These are phyloP conservation scores for Heimioporus retisporus DNA, from an alignment of 1,284 basidiomycete genomes.

Conservation along the genomic window DNA sequence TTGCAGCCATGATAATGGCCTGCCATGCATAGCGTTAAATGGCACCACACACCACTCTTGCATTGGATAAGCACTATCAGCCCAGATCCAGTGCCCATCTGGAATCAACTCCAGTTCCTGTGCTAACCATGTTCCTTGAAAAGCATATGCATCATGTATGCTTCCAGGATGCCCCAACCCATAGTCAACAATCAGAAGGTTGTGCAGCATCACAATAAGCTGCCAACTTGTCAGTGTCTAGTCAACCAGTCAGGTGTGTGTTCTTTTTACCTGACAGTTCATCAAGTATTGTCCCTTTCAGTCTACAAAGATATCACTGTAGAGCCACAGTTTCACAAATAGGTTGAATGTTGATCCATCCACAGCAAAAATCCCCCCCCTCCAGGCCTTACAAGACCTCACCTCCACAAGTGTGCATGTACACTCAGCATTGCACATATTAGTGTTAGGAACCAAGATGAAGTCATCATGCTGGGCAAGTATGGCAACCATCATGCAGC, in stretches of 20 bases:
- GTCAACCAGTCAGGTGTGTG: no score
- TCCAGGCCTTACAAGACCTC: slow-evolving; percentile 1
- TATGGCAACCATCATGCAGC: slow-evolving; percentile 8
- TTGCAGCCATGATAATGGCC: neutral
- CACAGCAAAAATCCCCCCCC: neutral
- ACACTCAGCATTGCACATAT: neutral
- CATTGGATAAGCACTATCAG: no score
- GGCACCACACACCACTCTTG: slow-evolving; percentile 1
- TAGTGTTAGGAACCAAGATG: neutral
- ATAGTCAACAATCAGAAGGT: slow-evolving; percentile 18
- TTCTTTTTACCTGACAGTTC: slow-evolving; percentile 18
- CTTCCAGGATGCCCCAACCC: slow-evolving; percentile 17
- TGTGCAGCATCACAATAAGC: slow-evolving; percentile 14
- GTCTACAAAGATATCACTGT: slow-evolving; percentile 19
- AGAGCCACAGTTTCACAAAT: slow-evolving; percentile 7
- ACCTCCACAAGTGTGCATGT: neutral
- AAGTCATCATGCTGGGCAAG: slow-evolving; percentile 9
- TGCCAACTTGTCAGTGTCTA: neutral
- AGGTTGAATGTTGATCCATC: slow-evolving; percentile 9
- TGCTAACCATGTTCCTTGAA: no score
- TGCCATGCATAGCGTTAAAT: slow-evolving; percentile 7
- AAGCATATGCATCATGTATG: no score
- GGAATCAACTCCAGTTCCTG: no score
- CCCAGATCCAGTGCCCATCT: no score
- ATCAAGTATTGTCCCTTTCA: slow-evolving; percentile 11